These are phyloP conservation scores for Camelina sativa DNA, from an alignment of 345 rosid genomes.

Conservation along the genomic window DNA sequence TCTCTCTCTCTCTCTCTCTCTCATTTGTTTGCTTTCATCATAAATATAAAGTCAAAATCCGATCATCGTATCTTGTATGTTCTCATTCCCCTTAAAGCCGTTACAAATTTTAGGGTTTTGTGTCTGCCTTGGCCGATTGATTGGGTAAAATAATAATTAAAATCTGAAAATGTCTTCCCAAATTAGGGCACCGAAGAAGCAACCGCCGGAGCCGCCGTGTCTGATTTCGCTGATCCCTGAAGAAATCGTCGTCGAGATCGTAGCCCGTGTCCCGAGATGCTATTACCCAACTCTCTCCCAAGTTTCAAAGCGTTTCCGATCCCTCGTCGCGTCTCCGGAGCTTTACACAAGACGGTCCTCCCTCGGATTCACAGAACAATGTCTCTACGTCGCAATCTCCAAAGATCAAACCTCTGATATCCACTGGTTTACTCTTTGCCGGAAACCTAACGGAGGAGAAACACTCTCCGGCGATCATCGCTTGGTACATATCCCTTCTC, in stretches of 20 bases:
- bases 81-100: conserved; percentile 9
- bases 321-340: conserved; percentile 31
- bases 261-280: conserved; percentile 28
- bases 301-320: conserved; percentile 31
- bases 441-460: conserved; percentile 9
- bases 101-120: conserved; percentile 16
- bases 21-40: background rate
- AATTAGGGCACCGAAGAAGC: conserved; percentile 38
- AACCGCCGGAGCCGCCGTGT: conserved; percentile 24
- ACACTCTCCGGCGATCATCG: conserved; percentile 5
- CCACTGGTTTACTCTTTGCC: conserved; percentile 33
- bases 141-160: background rate
- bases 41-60: conserved; percentile 12
- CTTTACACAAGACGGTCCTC: conserved; percentile 34
- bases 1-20: background rate
- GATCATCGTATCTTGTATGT: background rate
- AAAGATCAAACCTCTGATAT: conserved; percentile 31
- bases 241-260: conserved; percentile 36
- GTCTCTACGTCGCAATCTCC: conserved; percentile 32
- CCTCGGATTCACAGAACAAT: conserved; percentile 13
- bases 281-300: conserved; percentile 28
- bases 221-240: conserved; percentile 27
- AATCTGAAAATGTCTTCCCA: conserved; percentile 22
- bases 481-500: conserved; percentile 19
- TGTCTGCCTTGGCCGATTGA: background rate